A percentile compares a stretch with the other conserved stretches of the same genome.
These are phyloP conservation scores for Aspergillus texensis DNA, from an alignment of 2,329 filamentous ascomycete species.

Conservation along the genomic window DNA sequence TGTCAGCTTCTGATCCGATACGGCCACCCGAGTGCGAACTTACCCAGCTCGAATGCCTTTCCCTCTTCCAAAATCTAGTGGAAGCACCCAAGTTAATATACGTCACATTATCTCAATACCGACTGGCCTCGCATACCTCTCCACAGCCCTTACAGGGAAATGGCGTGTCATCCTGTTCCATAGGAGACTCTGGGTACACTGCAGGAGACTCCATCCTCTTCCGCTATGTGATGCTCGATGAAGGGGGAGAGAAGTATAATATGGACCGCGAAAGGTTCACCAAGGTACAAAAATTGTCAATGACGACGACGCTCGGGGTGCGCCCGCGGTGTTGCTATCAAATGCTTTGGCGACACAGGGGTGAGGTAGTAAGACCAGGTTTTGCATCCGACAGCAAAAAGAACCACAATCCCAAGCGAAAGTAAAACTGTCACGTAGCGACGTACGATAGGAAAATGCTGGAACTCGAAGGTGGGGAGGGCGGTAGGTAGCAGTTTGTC, in stretches of 20 bases:
- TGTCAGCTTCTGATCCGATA: conserved; percentile 4
- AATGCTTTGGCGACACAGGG: conserved; percentile 15
- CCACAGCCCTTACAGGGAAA: conserved; percentile 93
- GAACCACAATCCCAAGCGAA: not conserved
- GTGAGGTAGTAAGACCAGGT: conserved; percentile 10
- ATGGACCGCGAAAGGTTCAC: not conserved
- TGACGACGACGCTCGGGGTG: conserved; percentile 7
- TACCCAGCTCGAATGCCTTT: conserved; percentile 96
- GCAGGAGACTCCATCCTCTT: conserved; percentile 57
- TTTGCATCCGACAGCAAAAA: conserved; percentile 16
- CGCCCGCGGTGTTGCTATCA: conserved; percentile 13
- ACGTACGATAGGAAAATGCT: not conserved
- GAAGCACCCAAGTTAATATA: conserved; percentile 13
- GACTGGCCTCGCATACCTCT: conserved; percentile 61
- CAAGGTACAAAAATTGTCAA: not conserved
- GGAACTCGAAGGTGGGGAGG: not conserved
- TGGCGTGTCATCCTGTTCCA: conserved; percentile 76
- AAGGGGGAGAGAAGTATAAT: not conserved
- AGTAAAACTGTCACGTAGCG: not conserved
- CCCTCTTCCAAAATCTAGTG: conserved; percentile 92
- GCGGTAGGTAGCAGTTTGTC: not conserved
- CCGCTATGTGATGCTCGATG: not conserved
- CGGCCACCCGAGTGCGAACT: conserved; percentile 27
- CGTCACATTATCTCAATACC: not conserved
- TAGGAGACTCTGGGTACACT: conserved; percentile 60